Conservation (phyloP, 257 asterid genomes). For the Solanum okadae region DNA sequence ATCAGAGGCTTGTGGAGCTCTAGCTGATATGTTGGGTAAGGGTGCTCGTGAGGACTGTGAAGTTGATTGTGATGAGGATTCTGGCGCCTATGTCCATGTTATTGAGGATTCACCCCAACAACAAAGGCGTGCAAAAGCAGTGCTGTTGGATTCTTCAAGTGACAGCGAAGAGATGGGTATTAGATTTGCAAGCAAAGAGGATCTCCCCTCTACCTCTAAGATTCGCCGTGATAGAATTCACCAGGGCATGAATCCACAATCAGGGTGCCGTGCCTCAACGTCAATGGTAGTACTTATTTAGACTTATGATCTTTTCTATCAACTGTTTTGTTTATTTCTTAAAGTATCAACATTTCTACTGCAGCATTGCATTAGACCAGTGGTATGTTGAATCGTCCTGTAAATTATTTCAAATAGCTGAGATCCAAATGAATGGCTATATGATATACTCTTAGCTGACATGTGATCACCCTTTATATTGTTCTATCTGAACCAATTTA, state of each 20-base stretch:
- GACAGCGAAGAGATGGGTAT: constrained; percentile 37
- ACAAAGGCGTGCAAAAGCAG: constrained; percentile 18
- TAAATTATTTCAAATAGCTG: background rate
- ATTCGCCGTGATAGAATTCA: constrained; percentile 9
- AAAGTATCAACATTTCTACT: background rate
- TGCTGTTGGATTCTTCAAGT: constrained; percentile 54
- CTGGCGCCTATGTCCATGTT: constrained; percentile 26
- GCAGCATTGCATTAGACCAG: background rate
- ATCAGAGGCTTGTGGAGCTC: constrained; percentile 75
- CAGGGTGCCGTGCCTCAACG: constrained; percentile 18
- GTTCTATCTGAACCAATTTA: background rate
- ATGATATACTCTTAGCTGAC: background rate
- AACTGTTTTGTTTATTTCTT: background rate
- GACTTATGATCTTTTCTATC: background rate
- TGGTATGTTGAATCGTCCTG: background rate
- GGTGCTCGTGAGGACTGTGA: constrained; percentile 24
- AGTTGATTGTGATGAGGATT: constrained; percentile 10
- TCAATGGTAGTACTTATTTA: constrained; percentile 31
- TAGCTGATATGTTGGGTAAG: constrained; percentile 57
- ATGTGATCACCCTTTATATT: background rate
- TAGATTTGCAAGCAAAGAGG: constrained; percentile 11
- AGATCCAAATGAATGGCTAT: background rate
- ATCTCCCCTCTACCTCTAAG: constrained; percentile 15
- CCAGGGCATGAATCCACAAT: constrained; percentile 24
- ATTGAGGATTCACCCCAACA: constrained; percentile 52